Conservation (phyloP, 108 stramenopile genomes). For the Stephanodiscus triporus region DNA sequence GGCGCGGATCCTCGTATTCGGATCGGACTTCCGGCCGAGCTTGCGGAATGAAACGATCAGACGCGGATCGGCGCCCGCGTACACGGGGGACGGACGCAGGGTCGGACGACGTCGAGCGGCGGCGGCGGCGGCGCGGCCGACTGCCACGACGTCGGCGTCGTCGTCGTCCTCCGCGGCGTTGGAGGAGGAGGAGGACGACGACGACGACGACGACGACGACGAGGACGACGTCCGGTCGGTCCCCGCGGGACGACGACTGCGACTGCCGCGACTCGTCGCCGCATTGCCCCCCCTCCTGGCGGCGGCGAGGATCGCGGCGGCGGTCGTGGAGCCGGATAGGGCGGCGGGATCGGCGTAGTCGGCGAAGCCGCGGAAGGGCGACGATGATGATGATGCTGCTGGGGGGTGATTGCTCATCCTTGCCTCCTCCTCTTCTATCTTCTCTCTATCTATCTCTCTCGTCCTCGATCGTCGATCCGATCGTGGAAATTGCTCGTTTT, state of each 20-base stretch:
- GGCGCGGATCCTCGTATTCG: constrained; percentile 70
- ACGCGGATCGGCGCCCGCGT: constrained; percentile 62
- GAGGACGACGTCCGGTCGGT: neutral
- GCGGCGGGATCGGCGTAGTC: constrained; percentile 17
- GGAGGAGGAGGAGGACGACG: neutral
- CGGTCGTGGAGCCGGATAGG: constrained; percentile 34
- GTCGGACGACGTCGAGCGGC: neutral
- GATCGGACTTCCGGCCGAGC: constrained; percentile 79
- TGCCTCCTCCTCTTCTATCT: too few species aligned
- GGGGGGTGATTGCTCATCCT: constrained; percentile 5
- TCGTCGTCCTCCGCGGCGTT: neutral
- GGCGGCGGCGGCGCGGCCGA: neutral
- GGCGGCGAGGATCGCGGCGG: constrained; percentile 41
- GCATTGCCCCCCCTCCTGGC: too few species aligned
- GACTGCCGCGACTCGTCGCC: neutral
- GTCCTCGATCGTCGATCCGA: too few species aligned
- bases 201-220: too few species aligned
- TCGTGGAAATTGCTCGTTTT: too few species aligned
- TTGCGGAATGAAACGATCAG: constrained; percentile 63
- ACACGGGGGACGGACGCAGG: constrained; percentile 64
- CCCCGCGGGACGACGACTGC: constrained; percentile 4
- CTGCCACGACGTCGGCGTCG: neutral
- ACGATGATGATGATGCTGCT: neutral
- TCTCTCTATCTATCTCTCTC: too few species aligned
- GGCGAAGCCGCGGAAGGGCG: constrained; percentile 36